These are phyloP conservation scores for Parastagonospora avenae DNA, from an alignment of 2,329 filamentous ascomycete genomes.

Conservation along the genomic window DNA sequence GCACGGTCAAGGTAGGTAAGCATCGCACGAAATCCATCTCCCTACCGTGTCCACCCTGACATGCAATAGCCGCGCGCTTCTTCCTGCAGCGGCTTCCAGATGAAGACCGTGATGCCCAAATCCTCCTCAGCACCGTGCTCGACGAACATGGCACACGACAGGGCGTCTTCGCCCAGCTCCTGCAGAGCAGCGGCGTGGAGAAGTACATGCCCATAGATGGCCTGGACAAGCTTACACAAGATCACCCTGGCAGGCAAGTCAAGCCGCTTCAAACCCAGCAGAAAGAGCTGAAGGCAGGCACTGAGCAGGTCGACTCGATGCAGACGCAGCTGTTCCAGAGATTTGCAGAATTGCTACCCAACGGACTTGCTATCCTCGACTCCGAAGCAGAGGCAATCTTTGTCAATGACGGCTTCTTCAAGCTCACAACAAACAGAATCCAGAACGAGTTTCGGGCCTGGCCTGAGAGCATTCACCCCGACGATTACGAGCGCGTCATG, in stretches of 20 bases:
- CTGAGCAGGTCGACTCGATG: conserved; percentile 33
- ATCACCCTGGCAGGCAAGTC: conserved; percentile 14
- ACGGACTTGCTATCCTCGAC: conserved; percentile 53
- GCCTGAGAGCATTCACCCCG: conserved; percentile 53
- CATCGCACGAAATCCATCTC: conserved; percentile 9
- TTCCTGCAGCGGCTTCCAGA: conserved; percentile 27
- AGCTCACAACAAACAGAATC: conserved; percentile 50
- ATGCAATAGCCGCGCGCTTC: conserved; percentile 25
- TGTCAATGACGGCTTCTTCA: conserved; percentile 54
- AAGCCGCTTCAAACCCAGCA: conserved; percentile 16
- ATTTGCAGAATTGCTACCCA: conserved; percentile 54
- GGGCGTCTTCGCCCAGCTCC: conserved; percentile 40
- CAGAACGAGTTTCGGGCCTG: conserved; percentile 51
- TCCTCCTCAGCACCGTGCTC: conserved; percentile 40
- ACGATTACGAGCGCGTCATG: conserved; percentile 54
- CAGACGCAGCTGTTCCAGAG: conserved; percentile 51
- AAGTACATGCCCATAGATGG: conserved; percentile 33
- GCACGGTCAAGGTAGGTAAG: conserved; percentile 48
- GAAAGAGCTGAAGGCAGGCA: background rate
- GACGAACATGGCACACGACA: conserved; percentile 36
- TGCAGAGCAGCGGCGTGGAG: conserved; percentile 25
- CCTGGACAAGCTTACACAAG: conserved; percentile 22
- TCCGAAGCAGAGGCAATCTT: conserved; percentile 52
- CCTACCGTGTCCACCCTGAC: conserved; percentile 12
- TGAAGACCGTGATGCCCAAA: conserved; percentile 19